Evolutionary conservation across 2,329 filamentous ascomycete species (phyloP).

Genomic region (Eurotiales sp.): DNA sequence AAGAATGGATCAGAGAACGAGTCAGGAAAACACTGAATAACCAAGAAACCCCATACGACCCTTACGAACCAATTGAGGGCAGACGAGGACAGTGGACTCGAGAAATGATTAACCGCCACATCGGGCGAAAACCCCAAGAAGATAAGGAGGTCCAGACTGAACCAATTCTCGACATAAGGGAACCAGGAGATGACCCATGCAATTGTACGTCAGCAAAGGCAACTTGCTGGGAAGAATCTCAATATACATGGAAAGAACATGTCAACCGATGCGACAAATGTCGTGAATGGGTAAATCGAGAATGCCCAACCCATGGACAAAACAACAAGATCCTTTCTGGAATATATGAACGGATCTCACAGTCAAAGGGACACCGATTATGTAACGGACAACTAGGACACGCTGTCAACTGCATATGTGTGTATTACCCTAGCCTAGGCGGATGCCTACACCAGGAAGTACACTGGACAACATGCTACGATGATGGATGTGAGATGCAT

Average conservation of each 20-base stretch:
- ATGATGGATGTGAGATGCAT: not conserved
- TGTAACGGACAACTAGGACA: not conserved
- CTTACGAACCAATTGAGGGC: too few relatives aligned
- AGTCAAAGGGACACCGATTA: not conserved
- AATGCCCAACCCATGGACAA: not conserved
- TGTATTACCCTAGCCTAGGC: not conserved
- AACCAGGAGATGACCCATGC: not conserved
- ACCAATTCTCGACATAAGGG: too few relatives aligned
- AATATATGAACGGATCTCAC: not conserved
- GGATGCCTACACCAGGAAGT: not conserved
- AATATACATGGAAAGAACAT: not conserved
- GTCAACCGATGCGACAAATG: not conserved
- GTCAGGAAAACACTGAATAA: too few relatives aligned
- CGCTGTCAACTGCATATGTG: not conserved
- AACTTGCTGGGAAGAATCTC: not conserved
- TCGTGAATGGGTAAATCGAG: not conserved
- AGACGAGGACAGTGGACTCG: too few relatives aligned
- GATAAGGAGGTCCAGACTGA: too few relatives aligned
- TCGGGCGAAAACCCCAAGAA: too few relatives aligned
- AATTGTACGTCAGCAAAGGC: not conserved
- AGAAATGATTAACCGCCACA: too few relatives aligned
- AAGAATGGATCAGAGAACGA: too few relatives aligned
- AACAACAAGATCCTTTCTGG: not conserved
- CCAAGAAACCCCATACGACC: too few relatives aligned
- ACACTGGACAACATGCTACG: not conserved